Conservation (phyloP, 257 asterid genomes). For the Solanum appendiculatum region DNA sequence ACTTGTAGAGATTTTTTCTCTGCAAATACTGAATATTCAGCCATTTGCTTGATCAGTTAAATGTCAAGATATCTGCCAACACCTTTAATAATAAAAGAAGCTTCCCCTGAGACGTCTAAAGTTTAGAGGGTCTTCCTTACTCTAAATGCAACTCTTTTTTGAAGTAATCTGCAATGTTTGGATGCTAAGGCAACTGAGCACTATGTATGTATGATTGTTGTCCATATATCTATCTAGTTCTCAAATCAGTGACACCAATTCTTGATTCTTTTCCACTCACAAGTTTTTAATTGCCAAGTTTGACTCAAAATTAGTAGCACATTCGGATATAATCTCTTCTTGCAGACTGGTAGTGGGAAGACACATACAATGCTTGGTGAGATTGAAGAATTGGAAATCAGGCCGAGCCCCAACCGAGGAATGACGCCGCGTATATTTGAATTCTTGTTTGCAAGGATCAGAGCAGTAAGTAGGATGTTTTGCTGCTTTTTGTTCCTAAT, state of each 20-base stretch:
- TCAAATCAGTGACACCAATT: neutral
- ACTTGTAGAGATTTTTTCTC: neutral
- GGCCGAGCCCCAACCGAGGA: constrained; percentile 82
- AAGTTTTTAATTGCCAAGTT: neutral
- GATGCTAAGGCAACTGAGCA: neutral
- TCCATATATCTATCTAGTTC: neutral
- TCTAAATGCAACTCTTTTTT: neutral
- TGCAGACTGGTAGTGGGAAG: constrained; percentile 99
- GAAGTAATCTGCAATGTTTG: neutral
- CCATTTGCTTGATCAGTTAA: neutral
- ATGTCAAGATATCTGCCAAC: neutral
- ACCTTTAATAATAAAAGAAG: neutral
- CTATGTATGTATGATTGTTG: neutral
- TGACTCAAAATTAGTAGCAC: neutral
- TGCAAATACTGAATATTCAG: neutral
- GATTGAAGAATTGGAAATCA: constrained; percentile 62
- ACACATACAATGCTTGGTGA: constrained; percentile 97
- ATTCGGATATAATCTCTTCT: neutral
- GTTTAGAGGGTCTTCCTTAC: neutral
- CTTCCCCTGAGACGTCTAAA: neutral
- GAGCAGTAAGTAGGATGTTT: constrained; percentile 51
- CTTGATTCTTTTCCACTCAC: neutral
- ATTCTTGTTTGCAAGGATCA: constrained; percentile 90
- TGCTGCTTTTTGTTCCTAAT: neutral
- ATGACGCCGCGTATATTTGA: constrained; percentile 98